A percentile compares a stretch with the other conserved stretches of the same genome.
Evolutionary conservation across 2,329 filamentous ascomycete species (phyloP).

Genomic region (Alternaria burnsii): DNA sequence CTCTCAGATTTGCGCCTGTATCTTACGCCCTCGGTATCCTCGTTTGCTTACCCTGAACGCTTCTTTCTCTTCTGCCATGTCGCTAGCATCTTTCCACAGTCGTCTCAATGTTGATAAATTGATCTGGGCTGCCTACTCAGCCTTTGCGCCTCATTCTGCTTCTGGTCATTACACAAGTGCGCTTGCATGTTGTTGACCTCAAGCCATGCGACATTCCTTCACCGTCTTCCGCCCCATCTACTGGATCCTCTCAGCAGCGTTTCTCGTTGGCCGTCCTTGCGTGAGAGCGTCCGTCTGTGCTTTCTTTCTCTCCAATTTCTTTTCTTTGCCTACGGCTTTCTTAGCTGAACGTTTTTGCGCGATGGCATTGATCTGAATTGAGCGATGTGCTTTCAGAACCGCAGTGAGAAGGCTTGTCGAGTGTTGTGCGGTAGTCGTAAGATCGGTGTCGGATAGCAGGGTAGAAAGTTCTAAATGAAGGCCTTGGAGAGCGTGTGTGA

Average conservation of each 20-base stretch:
- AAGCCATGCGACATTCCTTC: not conserved
- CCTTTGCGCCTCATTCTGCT: not conserved
- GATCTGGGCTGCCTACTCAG: not conserved
- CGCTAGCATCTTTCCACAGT: not conserved
- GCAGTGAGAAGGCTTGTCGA: not conserved
- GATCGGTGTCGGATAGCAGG: conserved; percentile 4
- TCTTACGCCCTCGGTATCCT: not conserved
- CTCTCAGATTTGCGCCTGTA: not conserved
- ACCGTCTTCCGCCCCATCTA: not conserved
- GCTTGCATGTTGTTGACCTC: not conserved
- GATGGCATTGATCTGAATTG: not conserved
- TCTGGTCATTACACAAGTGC: conserved; percentile 3
- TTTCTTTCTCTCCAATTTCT: not conserved
- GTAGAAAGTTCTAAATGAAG: conserved; percentile 4
- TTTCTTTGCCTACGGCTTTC: not conserved
- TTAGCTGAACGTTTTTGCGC: not conserved
- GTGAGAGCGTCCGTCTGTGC: not conserved
- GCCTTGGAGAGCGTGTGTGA: conserved; percentile 5
- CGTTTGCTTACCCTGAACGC: not conserved
- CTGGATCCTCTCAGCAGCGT: not conserved
- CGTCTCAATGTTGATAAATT: not conserved
- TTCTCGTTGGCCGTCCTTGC: not conserved
- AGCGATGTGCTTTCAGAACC: conserved; percentile 4
- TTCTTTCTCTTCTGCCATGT: not conserved
- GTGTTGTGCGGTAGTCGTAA: not conserved